phyloP scores from a whole-genome alignment of 1,284 basidiomycete species.

The Tylopilus orsonianus region DNA sequence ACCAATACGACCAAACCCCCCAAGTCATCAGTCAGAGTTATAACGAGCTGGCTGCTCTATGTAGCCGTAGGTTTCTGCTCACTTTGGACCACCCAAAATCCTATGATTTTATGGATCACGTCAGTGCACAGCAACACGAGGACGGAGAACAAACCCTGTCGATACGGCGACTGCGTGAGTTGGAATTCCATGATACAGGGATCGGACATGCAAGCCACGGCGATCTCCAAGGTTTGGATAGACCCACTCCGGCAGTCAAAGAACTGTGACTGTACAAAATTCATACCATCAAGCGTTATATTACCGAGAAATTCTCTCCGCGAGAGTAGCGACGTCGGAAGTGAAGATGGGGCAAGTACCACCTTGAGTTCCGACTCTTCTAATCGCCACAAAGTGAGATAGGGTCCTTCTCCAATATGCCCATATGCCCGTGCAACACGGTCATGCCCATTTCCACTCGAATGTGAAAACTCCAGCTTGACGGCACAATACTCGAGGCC shows the following conservation, averaged over 20 bases:
- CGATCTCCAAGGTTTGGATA: slow-evolving; percentile 24
- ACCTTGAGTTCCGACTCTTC: slow-evolving; percentile 7
- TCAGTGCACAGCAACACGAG: neutral
- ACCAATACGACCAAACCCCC: neutral
- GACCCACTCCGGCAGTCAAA: slow-evolving; percentile 18
- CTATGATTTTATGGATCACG: slow-evolving; percentile 6
- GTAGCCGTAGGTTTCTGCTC: slow-evolving; percentile 4
- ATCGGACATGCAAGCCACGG: slow-evolving; percentile 21
- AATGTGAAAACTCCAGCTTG: slow-evolving; percentile 11
- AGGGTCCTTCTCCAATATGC: slow-evolving; percentile 16
- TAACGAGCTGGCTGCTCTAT: neutral
- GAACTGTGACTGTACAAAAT: slow-evolving; percentile 8
- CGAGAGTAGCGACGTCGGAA: slow-evolving; percentile 13
- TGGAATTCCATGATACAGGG: slow-evolving; percentile 28
- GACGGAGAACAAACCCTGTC: slow-evolving; percentile 18
- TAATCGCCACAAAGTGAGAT: slow-evolving; percentile 24
- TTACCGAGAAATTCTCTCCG: slow-evolving; percentile 20
- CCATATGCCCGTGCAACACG: slow-evolving; percentile 16
- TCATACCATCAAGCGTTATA: slow-evolving; percentile 14
- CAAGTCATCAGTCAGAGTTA: neutral
- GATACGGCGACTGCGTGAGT: slow-evolving; percentile 12
- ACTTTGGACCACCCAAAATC: slow-evolving; percentile 25
- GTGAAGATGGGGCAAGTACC: slow-evolving; percentile 8
- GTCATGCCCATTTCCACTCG: slow-evolving; percentile 1
- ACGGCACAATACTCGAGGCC: slow-evolving; percentile 23